Conservation (phyloP, 2,329 filamentous ascomycete species). For the Neofusicoccum sp. region DNA sequence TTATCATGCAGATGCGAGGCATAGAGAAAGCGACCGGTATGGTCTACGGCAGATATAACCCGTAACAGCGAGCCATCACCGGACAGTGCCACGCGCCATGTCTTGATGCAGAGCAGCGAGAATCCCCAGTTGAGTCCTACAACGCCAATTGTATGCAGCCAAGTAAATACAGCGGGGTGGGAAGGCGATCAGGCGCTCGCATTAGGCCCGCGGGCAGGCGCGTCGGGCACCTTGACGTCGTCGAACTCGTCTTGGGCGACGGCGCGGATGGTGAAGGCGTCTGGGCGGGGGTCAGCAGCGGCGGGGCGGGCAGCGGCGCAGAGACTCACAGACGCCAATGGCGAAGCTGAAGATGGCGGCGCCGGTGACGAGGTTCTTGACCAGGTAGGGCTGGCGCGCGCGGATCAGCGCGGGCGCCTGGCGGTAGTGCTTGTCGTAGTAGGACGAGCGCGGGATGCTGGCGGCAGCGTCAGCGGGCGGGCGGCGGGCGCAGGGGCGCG, state of each 20-base stretch:
- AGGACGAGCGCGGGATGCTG: slow-evolving; percentile 69
- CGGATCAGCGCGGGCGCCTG: slow-evolving; percentile 88
- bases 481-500: not conserved
- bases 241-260: slow-evolving; percentile 97
- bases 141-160: slow-evolving; percentile 6
- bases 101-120: not conserved
- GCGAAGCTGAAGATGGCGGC: slow-evolving; percentile 71
- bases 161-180: not conserved
- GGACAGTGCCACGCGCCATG: not conserved
- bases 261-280: slow-evolving; percentile 72
- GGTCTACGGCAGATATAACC: too few relatives aligned
- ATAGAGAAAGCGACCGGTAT: too few relatives aligned
- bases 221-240: slow-evolving; percentile 85
- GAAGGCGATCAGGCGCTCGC: slow-evolving; percentile 17
- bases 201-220: slow-evolving; percentile 53
- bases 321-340: slow-evolving; percentile 76
- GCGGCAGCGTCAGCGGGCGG: slow-evolving; percentile 17
- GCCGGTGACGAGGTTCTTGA: slow-evolving; percentile 85
- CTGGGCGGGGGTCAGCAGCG: slow-evolving; percentile 40
- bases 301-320: not conserved
- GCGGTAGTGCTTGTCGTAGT: slow-evolving; percentile 86
- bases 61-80: too few relatives aligned
- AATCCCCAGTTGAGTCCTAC: not conserved
- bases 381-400: slow-evolving; percentile 84
- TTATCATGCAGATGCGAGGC: too few relatives aligned